Conservation (phyloP, 2,329 filamentous ascomycete species). For the Cylindrodendrum hubeiense region DNA sequence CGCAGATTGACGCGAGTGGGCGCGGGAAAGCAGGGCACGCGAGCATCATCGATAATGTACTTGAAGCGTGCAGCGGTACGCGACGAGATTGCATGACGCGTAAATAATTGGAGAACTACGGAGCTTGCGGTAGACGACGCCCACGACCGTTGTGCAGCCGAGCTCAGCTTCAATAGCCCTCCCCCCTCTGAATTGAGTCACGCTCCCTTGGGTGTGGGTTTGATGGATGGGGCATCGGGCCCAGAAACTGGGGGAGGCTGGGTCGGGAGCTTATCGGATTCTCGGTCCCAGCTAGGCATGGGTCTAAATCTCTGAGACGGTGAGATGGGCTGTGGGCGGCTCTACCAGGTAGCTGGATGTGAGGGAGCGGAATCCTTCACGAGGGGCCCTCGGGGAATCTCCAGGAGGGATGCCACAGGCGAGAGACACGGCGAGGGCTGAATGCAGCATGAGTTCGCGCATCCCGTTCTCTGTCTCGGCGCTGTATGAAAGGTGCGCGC, state of each 20-base stretch:
- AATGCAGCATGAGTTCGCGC: not conserved
- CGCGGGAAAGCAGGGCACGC: slow-evolving; percentile 20
- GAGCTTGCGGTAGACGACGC: not conserved
- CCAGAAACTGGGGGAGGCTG: not conserved
- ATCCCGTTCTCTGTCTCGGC: slow-evolving; percentile 1
- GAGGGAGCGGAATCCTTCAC: not conserved
- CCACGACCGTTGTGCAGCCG: too few relatives aligned
- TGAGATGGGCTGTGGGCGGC: not conserved
- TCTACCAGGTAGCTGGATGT: too few relatives aligned
- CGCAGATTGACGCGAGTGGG: slow-evolving; percentile 1
- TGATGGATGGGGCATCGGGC: not conserved
- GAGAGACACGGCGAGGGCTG: not conserved
- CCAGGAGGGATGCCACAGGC: not conserved
- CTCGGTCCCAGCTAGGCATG: not conserved
- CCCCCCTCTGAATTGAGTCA: not conserved
- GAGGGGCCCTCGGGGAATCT: not conserved
- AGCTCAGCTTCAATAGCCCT: not conserved
- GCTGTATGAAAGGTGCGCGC: not conserved
- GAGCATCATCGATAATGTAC: not conserved
- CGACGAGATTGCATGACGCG: slow-evolving; percentile 4
- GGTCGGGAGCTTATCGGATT: not conserved
- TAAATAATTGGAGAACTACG: not conserved
- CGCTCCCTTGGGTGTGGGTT: not conserved
- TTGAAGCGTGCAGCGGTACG: not conserved
- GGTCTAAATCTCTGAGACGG: not conserved